phyloP scores from a whole-genome alignment of 805 yeast species.

The Ogataea pini region DNA sequence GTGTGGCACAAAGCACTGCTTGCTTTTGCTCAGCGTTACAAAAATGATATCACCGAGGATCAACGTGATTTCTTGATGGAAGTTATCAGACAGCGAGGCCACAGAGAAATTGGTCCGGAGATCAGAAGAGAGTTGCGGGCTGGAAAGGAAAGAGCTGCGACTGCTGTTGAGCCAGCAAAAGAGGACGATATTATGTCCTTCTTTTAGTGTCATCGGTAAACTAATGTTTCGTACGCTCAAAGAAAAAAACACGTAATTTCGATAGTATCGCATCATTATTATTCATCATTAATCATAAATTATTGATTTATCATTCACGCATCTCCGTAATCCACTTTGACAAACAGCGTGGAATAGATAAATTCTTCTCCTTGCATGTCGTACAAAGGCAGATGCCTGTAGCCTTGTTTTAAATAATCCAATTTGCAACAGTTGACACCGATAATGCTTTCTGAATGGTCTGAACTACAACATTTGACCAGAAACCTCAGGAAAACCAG shows the following conservation, averaged over 20 bases:
- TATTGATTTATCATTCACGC: background rate
- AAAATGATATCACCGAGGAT: constrained; percentile 97
- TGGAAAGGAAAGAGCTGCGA: constrained; percentile 61
- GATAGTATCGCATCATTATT: background rate
- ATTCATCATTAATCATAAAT: background rate
- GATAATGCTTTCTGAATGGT: constrained; percentile 33
- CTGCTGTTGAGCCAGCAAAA: constrained; percentile 18
- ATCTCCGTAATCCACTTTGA: constrained; percentile 30
- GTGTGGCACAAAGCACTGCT: constrained; percentile 97
- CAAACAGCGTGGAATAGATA: constrained; percentile 51
- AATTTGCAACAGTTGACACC: constrained; percentile 67
- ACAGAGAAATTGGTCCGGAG: constrained; percentile 87
- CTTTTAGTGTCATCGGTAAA: constrained; percentile 23
- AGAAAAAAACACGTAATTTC: background rate
- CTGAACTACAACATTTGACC: constrained; percentile 38
- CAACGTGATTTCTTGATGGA: constrained; percentile 93
- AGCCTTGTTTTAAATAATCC: constrained; percentile 70
- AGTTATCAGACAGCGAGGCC: constrained; percentile 87
- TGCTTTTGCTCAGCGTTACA: constrained; percentile 93
- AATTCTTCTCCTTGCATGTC: constrained; percentile 80
- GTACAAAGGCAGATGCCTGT: constrained; percentile 74
- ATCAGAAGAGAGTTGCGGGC: constrained; percentile 91
- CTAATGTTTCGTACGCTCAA: background rate
- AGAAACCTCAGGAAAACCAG: constrained; percentile 59
- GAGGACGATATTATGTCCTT: constrained; percentile 36